Conservation (phyloP, 2,329 filamentous ascomycete species). For the Penicillium sp. region DNA sequence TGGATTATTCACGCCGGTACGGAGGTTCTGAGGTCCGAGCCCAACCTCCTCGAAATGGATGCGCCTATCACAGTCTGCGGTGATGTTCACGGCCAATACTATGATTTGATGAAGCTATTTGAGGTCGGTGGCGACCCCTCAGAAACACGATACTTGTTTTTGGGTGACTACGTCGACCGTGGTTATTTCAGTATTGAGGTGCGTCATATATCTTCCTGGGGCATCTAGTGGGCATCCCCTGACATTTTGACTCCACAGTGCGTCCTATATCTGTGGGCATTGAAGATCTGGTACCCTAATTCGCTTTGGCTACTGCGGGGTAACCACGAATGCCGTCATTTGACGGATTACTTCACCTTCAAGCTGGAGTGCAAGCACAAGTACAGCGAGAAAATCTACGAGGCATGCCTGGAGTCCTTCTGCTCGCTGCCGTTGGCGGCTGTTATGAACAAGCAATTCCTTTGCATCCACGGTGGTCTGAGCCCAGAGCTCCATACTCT, state of each 20-base stretch:
- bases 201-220: constrained; percentile 18
- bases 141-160: constrained; percentile 93
- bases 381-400: constrained; percentile 93
- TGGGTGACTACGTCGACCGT: constrained; percentile 96
- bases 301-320: constrained; percentile 95
- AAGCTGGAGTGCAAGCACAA: constrained; percentile 99
- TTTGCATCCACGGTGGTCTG: constrained; percentile 95
- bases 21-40: constrained; percentile 83
- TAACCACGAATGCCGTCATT: constrained; percentile 97
- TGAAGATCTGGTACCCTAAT: constrained; percentile 99
- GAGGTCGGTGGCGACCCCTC: constrained; percentile 96
- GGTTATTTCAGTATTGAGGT: constrained; percentile 98
- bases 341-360: constrained; percentile 99
- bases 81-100: constrained; percentile 98
- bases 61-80: constrained; percentile 98
- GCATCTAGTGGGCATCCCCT: background rate
- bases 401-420: constrained; percentile 98
- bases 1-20: constrained; percentile 91
- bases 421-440: constrained; percentile 90
- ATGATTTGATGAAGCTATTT: constrained; percentile 99
- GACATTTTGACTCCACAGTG: constrained; percentile 55
- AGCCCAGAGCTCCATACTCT: constrained; percentile 95
- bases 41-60: constrained; percentile 98
- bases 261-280: constrained; percentile 93
- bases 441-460: constrained; percentile 99